A percentile compares a stretch with the other conserved stretches of the same genome.
phyloP scores from a whole-genome alignment of 2,329 filamentous ascomycete species.

The Camillea tinctor region DNA sequence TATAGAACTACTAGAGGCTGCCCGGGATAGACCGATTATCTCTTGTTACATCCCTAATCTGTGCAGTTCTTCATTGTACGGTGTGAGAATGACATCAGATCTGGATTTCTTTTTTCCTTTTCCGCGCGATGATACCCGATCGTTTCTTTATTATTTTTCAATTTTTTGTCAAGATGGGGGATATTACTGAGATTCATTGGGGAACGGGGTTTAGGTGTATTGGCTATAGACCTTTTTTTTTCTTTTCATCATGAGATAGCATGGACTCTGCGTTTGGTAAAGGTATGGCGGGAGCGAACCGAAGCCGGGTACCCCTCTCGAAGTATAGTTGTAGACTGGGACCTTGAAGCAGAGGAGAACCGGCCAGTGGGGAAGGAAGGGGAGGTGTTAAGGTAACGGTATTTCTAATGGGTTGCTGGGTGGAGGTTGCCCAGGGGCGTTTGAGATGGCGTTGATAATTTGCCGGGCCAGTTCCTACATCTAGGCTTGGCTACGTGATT shows the following conservation, averaged over 20 bases:
- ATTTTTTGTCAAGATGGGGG: background rate
- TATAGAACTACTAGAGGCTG: constrained; percentile 21
- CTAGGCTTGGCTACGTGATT: constrained; percentile 10
- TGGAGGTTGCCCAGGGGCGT: too few relatives aligned
- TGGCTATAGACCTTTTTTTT: background rate
- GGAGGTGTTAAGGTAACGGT: constrained; percentile 13
- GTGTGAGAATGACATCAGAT: constrained; percentile 15
- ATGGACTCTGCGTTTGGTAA: background rate
- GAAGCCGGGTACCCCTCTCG: background rate
- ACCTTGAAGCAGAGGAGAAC: background rate
- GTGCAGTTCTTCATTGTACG: constrained; percentile 14
- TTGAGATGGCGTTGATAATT: too few relatives aligned
- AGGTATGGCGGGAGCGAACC: background rate
- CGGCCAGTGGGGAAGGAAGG: too few relatives aligned
- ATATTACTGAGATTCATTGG: background rate
- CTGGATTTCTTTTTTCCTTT: constrained; percentile 21
- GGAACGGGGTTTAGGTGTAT: background rate
- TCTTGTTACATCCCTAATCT: constrained; percentile 10
- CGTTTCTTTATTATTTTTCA: background rate
- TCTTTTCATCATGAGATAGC: background rate
- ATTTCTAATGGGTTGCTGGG: too few relatives aligned
- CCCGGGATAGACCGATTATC: constrained; percentile 10
- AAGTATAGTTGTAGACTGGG: background rate
- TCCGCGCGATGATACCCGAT: constrained; percentile 27
- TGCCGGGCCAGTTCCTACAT: constrained; percentile 1